Base-by-base conservation (phyloP, 1,284 basidiomycete genomes). In the Ganoderma lucidum region DNA sequence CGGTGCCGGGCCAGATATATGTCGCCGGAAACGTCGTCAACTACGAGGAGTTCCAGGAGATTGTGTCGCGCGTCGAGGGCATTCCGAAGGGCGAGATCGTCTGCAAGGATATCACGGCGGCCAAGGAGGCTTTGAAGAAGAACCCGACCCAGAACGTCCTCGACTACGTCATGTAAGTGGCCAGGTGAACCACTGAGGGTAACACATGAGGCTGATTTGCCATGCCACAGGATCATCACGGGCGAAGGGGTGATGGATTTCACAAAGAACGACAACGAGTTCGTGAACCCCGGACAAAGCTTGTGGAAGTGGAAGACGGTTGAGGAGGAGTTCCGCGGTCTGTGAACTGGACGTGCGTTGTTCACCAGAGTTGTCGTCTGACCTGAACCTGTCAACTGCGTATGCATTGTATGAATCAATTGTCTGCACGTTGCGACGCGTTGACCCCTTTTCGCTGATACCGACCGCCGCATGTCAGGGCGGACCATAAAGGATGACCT, bases 291-390 rank as follows among this genome's bases (percentile, higher is more conserved):
- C 1, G 71, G 67, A 4, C 65, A 76, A 66, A 70, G 70, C 42
- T 45, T 74, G 12, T 79, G 78, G 79, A 78, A 77, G 68, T 80
- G 79, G 79, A 75, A 73, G 64, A 75, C 77, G 5, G 66, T 78
- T 2, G 75, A 77, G 62, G 75, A 76, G 30, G 71, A 74, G 58
- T 65, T 76, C 51, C 63, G 63, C 15, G 48, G 35, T n/a, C 23
- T 59, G 56, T 59, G 19, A 39, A 6, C 8, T n/a, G 35, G 12
- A 35, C n/a, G 35, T 35, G 30, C 23, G 8, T 8, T 17, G 14
- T 19, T 15, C 28, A 19, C 9, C 39, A 8, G 30, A 35, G 17
- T 37, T 3, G 9, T 59, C 15, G 35, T 32, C 19, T 37, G 35
- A 59, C 9, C 19, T 17, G n/a, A 23, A 37, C 35, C 19, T 37